Conservation (phyloP, 306 rosid species). For the Cicer yamashitae region DNA sequence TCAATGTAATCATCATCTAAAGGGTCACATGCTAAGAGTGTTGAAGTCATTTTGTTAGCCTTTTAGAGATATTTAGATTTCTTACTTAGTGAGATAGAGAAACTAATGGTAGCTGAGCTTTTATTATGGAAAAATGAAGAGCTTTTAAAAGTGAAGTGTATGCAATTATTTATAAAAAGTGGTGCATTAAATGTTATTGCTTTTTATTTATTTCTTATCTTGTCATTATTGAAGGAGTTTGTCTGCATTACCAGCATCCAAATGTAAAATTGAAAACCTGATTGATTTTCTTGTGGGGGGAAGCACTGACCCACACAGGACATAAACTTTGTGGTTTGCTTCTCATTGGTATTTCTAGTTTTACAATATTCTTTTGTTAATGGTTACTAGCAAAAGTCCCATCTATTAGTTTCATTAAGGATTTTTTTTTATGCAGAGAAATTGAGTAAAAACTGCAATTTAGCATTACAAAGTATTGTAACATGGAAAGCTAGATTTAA, state of each 20-base stretch:
- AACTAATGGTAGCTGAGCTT: conserved; percentile 48
- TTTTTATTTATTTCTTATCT: conserved; percentile 31
- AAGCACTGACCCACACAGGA: conserved; percentile 51
- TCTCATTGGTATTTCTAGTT: conserved; percentile 43
- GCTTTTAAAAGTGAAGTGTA: conserved; percentile 55
- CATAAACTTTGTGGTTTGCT: conserved; percentile 48
- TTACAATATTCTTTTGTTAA: conserved; percentile 36
- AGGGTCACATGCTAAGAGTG: conserved; percentile 54
- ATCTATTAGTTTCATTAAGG: conserved; percentile 38
- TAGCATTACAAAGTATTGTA: conserved; percentile 26
- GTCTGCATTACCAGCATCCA: conserved; percentile 57
- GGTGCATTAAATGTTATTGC: conserved; percentile 33
- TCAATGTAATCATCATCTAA: conserved; percentile 91
- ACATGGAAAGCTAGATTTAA: neutral
- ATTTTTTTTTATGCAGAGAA: conserved; percentile 28
- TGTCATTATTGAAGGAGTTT: conserved; percentile 47
- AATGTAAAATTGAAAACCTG: conserved; percentile 49
- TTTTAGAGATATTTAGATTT: conserved; percentile 39
- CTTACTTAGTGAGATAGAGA: conserved; percentile 38
- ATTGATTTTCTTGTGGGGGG: conserved; percentile 48
- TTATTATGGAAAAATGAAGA: conserved; percentile 52
- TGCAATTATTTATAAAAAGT: conserved; percentile 43
- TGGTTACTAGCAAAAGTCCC: conserved; percentile 43
- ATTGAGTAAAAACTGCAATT: conserved; percentile 25
- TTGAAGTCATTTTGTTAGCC: conserved; percentile 60